Conservation (phyloP, 2,329 filamentous ascomycete species). For the Botryotinia globosa region DNA sequence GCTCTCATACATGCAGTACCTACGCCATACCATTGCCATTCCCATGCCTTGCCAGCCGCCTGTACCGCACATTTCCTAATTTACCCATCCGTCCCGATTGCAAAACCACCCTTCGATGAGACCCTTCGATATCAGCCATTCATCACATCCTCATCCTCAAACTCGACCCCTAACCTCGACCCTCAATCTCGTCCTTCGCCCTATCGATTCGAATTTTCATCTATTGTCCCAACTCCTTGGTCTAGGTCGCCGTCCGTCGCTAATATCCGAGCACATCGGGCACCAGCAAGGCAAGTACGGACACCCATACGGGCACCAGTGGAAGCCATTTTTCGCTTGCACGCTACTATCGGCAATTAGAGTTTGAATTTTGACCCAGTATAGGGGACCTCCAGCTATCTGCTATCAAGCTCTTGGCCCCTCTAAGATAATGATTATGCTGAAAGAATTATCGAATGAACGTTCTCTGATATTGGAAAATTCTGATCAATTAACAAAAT, state of each 20-base stretch:
- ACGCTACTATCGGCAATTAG: neutral
- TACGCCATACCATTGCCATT: neutral
- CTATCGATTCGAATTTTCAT: neutral
- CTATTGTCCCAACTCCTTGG: neutral
- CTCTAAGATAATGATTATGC: neutral
- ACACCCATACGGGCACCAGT: neutral
- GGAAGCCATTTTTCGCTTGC: neutral
- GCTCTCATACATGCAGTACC: neutral
- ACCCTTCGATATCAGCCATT: neutral
- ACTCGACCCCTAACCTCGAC: neutral
- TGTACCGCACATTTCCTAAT: neutral
- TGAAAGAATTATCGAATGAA: neutral
- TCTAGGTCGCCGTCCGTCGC: neutral
- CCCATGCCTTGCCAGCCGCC: neutral
- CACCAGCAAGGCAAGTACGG: neutral
- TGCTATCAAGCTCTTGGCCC: neutral
- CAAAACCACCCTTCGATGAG: neutral
- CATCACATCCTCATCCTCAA: neutral
- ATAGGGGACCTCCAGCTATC: slow-evolving; percentile 1
- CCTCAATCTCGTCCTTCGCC: neutral
- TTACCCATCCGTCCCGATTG: neutral
- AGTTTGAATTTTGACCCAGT: neutral
- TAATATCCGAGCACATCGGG: neutral
- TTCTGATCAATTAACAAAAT: neutral
- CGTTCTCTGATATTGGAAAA: neutral